These are phyloP conservation scores for Chrysosporium queenslandicum DNA, from an alignment of 2,329 filamentous ascomycete genomes.

Conservation along the genomic window DNA sequence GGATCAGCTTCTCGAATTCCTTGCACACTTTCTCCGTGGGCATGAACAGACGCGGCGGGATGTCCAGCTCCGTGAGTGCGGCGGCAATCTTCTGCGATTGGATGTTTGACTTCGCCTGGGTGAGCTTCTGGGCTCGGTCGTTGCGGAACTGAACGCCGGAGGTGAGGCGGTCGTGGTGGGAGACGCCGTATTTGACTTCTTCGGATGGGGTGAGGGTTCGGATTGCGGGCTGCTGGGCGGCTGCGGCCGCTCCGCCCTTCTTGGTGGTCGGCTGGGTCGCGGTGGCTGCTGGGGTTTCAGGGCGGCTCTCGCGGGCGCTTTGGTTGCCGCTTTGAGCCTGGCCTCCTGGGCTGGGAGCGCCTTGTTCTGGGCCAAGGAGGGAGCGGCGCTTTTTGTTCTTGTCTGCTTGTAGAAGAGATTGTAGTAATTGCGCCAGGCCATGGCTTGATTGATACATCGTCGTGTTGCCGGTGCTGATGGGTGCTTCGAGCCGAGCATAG, in stretches of 20 bases:
- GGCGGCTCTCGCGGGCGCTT: slow-evolving; percentile 29
- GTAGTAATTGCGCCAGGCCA: slow-evolving; percentile 68
- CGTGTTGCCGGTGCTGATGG: slow-evolving; percentile 58
- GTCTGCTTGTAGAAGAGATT: slow-evolving; percentile 71
- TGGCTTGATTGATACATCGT: slow-evolving; percentile 69
- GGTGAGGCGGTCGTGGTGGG: slow-evolving; percentile 71
- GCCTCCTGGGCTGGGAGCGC: slow-evolving; percentile 43
- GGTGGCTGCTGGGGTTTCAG: slow-evolving; percentile 29
- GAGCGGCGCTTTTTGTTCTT: slow-evolving; percentile 82
- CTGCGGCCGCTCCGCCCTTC: slow-evolving; percentile 27
- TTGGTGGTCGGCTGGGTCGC: slow-evolving; percentile 30
- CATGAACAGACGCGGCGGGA: slow-evolving; percentile 40
- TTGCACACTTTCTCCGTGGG: slow-evolving; percentile 42
- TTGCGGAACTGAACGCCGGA: slow-evolving; percentile 85
- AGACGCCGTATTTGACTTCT: slow-evolving; percentile 71
- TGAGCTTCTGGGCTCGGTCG: slow-evolving; percentile 41
- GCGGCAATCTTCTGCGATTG: slow-evolving; percentile 41
- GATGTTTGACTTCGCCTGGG: slow-evolving; percentile 42
- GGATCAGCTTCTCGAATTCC: slow-evolving; percentile 41
- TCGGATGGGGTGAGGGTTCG: slow-evolving; percentile 65
- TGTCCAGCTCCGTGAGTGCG: slow-evolving; percentile 40
- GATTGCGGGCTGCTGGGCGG: slow-evolving; percentile 45
- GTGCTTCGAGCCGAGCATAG: slow-evolving; percentile 77
- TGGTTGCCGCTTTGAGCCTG: slow-evolving; percentile 37
- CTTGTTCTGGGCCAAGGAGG: slow-evolving; percentile 51